Percentiles rank a stretch among this genome's conserved stretches.
These are phyloP conservation scores for Flaveria floridana DNA, from an alignment of 140 eudicot genomes.

Conservation along the genomic window DNA sequence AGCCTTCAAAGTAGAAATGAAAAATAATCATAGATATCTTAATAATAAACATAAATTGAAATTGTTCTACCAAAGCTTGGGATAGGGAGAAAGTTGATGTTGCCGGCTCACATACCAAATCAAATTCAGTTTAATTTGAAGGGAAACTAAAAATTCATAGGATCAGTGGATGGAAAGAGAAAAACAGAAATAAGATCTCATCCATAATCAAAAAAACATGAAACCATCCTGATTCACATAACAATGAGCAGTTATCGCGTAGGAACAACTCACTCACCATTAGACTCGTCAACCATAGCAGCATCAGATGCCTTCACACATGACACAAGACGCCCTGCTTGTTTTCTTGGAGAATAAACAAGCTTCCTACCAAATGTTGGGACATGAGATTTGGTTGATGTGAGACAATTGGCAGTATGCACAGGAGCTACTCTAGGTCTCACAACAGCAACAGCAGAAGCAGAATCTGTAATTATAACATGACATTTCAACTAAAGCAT, in stretches of 20 bases:
- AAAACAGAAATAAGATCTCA: constrained; percentile 17
- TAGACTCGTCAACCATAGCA: constrained; percentile 39
- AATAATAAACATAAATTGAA: not conserved
- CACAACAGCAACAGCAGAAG: constrained; percentile 39
- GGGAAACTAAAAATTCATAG: not conserved
- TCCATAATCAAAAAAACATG: not conserved
- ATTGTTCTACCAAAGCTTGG: not conserved
- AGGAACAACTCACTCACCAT: constrained; percentile 51
- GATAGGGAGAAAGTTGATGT: too few species aligned
- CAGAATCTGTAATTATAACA: constrained; percentile 33
- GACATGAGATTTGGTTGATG: constrained; percentile 31
- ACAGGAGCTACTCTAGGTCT: constrained; percentile 39
- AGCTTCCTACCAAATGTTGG: constrained; percentile 40
- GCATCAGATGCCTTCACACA: constrained; percentile 55
- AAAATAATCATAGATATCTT: not conserved
- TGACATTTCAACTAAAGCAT: constrained; percentile 23
- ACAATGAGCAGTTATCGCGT: constrained; percentile 1
- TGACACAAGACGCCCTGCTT: constrained; percentile 38
- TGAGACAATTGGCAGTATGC: constrained; percentile 41
- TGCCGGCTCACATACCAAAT: too few species aligned
- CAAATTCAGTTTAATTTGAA: not conserved
- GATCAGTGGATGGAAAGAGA: not conserved
- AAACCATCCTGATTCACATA: constrained; percentile 11
- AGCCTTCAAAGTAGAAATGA: constrained; percentile 33
- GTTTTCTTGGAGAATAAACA: constrained; percentile 41